phyloP scores from a whole-genome alignment of 345 rosid species.

The Gossypium sturtianum region DNA sequence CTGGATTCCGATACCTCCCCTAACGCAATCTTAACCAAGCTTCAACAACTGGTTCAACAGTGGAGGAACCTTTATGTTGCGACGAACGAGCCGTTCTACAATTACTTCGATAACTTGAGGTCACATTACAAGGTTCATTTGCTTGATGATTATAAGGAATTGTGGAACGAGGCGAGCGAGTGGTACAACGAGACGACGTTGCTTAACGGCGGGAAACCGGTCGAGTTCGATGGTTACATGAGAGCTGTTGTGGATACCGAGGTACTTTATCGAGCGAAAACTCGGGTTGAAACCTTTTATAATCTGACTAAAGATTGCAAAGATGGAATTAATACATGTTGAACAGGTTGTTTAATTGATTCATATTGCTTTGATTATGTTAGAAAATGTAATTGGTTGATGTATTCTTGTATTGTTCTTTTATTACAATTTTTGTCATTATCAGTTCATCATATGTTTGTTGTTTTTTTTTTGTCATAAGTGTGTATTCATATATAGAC shows the following conservation, averaged over 20 bases:
- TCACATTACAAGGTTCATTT: conserved; percentile 81
- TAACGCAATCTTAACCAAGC: conserved; percentile 52
- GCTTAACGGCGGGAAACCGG: conserved; percentile 56
- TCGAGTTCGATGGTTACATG: conserved; percentile 91
- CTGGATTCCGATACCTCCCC: conserved; percentile 84
- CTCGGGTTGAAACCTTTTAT: conserved; percentile 78
- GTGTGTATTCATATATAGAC: background rate
- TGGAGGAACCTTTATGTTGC: conserved; percentile 85
- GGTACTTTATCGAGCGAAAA: conserved; percentile 69
- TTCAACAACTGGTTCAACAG: conserved; percentile 50
- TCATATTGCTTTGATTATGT: conserved; percentile 15
- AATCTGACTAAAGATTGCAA: conserved; percentile 85
- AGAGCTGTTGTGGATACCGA: conserved; percentile 96
- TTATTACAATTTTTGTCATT: background rate
- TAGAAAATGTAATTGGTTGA: conserved; percentile 9
- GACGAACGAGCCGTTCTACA: conserved; percentile 78
- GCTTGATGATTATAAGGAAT: conserved; percentile 69
- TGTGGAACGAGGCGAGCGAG: conserved; percentile 74
- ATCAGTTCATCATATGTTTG: background rate
- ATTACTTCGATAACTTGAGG: conserved; percentile 81
- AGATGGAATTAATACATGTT: conserved; percentile 87
- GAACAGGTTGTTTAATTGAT: conserved; percentile 30
- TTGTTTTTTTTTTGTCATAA: background rate
- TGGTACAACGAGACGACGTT: conserved; percentile 80
- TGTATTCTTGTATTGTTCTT: conserved; percentile 3